Base-by-base conservation (phyloP, 2,329 filamentous ascomycete species). In the Penicillium brasilianum region DNA sequence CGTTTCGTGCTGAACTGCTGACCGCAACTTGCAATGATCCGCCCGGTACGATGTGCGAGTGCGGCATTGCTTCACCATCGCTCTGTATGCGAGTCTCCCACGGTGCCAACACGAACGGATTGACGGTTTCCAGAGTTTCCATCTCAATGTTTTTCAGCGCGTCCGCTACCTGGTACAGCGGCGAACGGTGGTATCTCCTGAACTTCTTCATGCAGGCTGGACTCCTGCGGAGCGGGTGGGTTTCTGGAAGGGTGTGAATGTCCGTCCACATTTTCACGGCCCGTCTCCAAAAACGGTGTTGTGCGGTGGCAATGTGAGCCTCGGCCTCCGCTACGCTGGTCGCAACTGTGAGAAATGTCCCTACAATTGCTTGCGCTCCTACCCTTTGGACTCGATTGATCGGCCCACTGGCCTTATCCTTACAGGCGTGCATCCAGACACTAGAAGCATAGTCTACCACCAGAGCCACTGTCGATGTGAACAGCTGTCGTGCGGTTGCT, bases 401-500 rank as follows among this genome's bases (percentile, higher is more conserved):
- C 36, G 55, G 60, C 53, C 57, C 46, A 14, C 60, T 62, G 41
- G 37, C 44, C 34, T 63, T 62, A 41, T 66, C 50, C 58, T 66
- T 65, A 41, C 25, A 67, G 1, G 58, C 60, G 46, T 71, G 60
- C 55, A 68, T 70, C 71, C 43, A 64, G 36, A 63, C 48, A 51
- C 57, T 61, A 1, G 58, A 60, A 13, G 66, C 64, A 41, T 73
- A 74, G 58, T 72, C 69, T 16, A 73, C 64, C 11, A 68, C 64
- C 44, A 63, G 66, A 7, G 66, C 62, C n/a, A 74, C 69, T n/a
- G 61, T 73, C n/a, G 66, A 66, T 55, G 48, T 61, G 37, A 66
- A 68, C 34, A 68, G 25, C 58, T 66, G 59, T 57, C 60, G 59
- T 62, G 68, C 52, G 59, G 60, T 64, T 66, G 61, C 50, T 64